Conservation (phyloP, 2,329 filamentous ascomycete genomes). For the Dactylonectria macrodidyma region DNA sequence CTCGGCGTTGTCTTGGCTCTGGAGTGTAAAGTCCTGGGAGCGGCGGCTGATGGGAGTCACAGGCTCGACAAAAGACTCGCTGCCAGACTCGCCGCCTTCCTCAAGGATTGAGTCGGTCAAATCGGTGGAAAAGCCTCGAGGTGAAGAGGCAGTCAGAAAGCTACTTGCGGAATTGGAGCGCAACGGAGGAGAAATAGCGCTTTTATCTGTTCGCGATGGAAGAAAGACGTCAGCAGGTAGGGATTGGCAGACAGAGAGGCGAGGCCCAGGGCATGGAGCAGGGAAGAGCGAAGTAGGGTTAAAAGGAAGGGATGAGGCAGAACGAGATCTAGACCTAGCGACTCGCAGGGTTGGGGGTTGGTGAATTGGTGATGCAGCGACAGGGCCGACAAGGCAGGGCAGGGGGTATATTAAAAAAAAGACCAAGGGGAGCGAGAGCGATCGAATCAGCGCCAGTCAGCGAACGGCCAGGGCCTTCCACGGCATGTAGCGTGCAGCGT, state of each 20-base stretch:
- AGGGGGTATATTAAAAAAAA: slow-evolving; percentile 16
- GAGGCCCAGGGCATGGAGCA: slow-evolving; percentile 17
- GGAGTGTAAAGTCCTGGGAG: slow-evolving; percentile 68
- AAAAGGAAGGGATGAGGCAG: slow-evolving; percentile 26
- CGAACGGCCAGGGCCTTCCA: neutral
- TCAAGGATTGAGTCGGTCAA: slow-evolving; percentile 66
- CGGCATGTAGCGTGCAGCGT: neutral
- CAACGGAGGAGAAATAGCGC: slow-evolving; percentile 40
- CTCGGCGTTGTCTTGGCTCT: slow-evolving; percentile 57
- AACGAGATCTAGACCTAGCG: slow-evolving; percentile 22
- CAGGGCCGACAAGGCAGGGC: slow-evolving; percentile 18
- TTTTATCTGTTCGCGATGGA: slow-evolving; percentile 44
- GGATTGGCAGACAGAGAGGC: slow-evolving; percentile 32
- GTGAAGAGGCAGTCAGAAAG: slow-evolving; percentile 56
- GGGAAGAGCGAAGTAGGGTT: slow-evolving; percentile 5
- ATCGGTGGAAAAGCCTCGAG: slow-evolving; percentile 65
- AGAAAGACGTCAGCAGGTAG: slow-evolving; percentile 48
- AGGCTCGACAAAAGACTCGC: slow-evolving; percentile 72
- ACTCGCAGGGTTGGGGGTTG: neutral
- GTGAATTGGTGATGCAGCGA: neutral
- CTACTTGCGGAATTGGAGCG: slow-evolving; percentile 42
- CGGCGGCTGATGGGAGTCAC: slow-evolving; percentile 72
- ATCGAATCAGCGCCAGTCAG: slow-evolving; percentile 11
- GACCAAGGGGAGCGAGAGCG: slow-evolving; percentile 6
- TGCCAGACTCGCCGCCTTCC: slow-evolving; percentile 73